Evolutionary conservation across 306 rosid genomes (phyloP).

Genomic region (Vigna trinervia): DNA sequence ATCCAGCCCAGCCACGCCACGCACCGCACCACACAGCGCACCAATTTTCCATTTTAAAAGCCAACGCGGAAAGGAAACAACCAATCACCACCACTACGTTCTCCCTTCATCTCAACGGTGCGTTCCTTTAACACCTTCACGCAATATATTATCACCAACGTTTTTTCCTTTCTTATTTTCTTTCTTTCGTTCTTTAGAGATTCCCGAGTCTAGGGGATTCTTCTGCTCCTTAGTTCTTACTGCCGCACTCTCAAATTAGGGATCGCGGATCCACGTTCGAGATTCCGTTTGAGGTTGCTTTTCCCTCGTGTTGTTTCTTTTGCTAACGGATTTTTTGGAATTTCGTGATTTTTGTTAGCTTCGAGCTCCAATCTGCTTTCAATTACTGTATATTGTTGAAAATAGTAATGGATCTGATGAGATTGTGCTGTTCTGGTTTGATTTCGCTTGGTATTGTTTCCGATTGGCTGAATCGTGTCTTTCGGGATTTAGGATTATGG

Average conservation of each 20-base stretch:
- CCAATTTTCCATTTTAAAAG: background rate
- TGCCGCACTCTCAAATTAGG: slow-evolving; percentile 1
- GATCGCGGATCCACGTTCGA: slow-evolving; percentile 48
- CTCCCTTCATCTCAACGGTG: slow-evolving; percentile 36
- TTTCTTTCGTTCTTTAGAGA: background rate
- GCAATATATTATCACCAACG: too few relatives aligned
- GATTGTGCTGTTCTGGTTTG: slow-evolving; percentile 20
- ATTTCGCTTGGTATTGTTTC: slow-evolving; percentile 26
- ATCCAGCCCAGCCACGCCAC: slow-evolving; percentile 1
- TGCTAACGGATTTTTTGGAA: slow-evolving; percentile 24
- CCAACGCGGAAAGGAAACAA: background rate
- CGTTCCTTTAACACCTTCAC: slow-evolving; percentile 34
- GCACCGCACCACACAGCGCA: background rate
- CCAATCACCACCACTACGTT: background rate
- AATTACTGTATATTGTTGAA: background rate
- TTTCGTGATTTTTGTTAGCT: slow-evolving; percentile 26
- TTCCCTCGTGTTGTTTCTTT: slow-evolving; percentile 38
- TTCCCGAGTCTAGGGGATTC: slow-evolving; percentile 13
- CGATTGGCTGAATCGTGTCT: slow-evolving; percentile 13
- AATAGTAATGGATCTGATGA: slow-evolving; percentile 53
- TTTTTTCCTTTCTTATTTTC: background rate
- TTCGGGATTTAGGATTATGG: slow-evolving; percentile 15
- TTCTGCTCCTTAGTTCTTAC: slow-evolving; percentile 21
- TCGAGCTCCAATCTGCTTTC: slow-evolving; percentile 29
- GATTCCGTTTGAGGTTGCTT: slow-evolving; percentile 38